Evolutionary conservation across 768 basidiomycete genomes (phyloP), one percentile per base, ranked within the genome.

Genomic region (Baorangia bicolor): DNA sequence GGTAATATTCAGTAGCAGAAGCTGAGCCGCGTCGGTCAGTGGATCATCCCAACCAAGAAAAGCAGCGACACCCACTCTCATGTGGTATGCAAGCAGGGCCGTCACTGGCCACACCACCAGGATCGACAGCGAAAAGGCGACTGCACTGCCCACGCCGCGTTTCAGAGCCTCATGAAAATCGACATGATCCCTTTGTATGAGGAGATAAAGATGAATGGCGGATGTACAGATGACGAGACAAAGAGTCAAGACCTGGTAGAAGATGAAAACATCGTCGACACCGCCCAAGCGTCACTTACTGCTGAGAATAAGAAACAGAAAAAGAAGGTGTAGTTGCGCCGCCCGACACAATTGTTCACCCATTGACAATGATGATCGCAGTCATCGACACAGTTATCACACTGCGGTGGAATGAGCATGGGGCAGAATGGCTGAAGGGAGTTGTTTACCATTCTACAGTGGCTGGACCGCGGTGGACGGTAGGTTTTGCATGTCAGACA

Each of bases 301-400:
- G 86, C 82, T 34, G 84, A 82, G 38, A 87, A 69, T n/a, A 99
- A 78, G 61, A 95, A 84, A 0, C 82, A 84, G 58, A 96, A 86
- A 74, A 99, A 99, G n/a, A 86, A 81, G 18, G 92, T 89, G 69
- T 99, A 98, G 69, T 98, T 98, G 42, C 94, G 86, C 38, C 92
- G 83, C 8, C 97, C 97, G 38, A 99, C 82, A 69, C 97, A 98
- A 68, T 94, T 97, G 70, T 98, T 97, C 20, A 99, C 84, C 89
- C 88, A 90, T 67, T 87, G 87, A 59, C 88, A 91, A 67, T 93
- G 92, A 67, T 95, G 91, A 69, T 96, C 94, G 61, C 95, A 98
- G 11, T 88, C 87, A 61, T 98, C 95, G 16, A 98, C 93, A 66
- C 96, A 99, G 68, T 98, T 98, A 64, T 97, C 93, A 68, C 96